Percentiles rank a stretch among this genome's conserved stretches.
Evolutionary conservation across 2,329 filamentous ascomycete species (phyloP).

Genomic region (Helotiales sp.): DNA sequence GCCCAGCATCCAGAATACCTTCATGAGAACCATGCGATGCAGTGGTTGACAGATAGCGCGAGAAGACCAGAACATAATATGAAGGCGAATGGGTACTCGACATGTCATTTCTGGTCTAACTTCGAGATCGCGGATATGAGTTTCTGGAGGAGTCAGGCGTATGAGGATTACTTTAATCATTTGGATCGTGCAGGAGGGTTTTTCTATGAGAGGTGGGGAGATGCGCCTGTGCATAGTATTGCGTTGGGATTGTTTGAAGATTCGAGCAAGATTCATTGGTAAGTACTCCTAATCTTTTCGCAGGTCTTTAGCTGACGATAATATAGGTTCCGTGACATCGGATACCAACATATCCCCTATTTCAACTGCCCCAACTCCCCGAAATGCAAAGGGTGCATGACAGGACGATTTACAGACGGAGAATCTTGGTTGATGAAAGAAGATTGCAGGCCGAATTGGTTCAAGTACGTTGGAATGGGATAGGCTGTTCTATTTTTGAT

Average conservation of each 20-base stretch:
- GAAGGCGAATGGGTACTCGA: slow-evolving; percentile 89
- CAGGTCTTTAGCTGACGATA: not conserved
- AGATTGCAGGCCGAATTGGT: slow-evolving; percentile 95
- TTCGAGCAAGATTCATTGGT: slow-evolving; percentile 89
- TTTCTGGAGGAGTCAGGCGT: slow-evolving; percentile 87
- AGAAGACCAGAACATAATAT: slow-evolving; percentile 77
- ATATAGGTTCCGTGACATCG: slow-evolving; percentile 94
- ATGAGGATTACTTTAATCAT: slow-evolving; percentile 96
- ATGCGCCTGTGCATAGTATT: slow-evolving; percentile 95
- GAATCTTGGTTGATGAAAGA: slow-evolving; percentile 83
- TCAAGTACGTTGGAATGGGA: slow-evolving; percentile 87
- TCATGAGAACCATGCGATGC: slow-evolving; percentile 79
- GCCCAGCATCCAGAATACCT: slow-evolving; percentile 80
- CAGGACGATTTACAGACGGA: slow-evolving; percentile 86
- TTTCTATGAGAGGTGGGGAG: slow-evolving; percentile 98
- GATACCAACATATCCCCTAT: slow-evolving; percentile 97
- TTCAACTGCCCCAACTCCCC: slow-evolving; percentile 98
- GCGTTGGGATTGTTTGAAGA: slow-evolving; percentile 92
- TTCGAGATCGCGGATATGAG: slow-evolving; percentile 94
- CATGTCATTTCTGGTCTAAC: slow-evolving; percentile 99
- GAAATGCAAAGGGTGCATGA: slow-evolving; percentile 86
- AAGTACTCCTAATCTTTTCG: slow-evolving; percentile 34
- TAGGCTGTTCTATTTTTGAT: slow-evolving; percentile 38
- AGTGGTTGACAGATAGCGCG: slow-evolving; percentile 79
- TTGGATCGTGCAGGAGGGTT: slow-evolving; percentile 92